Base-by-base conservation (phyloP, 2,329 filamentous ascomycete species). In the Aspergillus quadrilineatus region DNA sequence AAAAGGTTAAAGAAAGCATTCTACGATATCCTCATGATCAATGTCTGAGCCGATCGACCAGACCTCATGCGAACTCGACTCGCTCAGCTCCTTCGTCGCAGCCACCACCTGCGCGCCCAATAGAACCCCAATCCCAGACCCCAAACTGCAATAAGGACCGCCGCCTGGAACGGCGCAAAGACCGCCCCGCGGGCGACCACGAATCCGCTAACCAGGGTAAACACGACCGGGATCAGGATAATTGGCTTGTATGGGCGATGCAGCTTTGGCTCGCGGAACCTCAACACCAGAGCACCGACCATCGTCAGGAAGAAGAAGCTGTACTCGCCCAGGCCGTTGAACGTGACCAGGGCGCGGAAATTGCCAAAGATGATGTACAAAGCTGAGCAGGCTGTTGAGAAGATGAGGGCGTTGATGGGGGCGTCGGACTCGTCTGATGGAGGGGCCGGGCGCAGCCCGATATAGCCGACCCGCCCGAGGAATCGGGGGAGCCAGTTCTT, bases 241-340 rank as follows among this genome's bases (percentile, higher is more conserved):
- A 53, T 12, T 9, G 61, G 60, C 8, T 63, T 63, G 12, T 63
- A 63, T 0, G 60, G 60, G 0, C 60, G 60, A n/a, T 29, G 46
- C 1, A 56, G 55, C 4, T 47, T 54, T 4, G 60, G 60, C 30
- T 63, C 59, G 1, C 57, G 57, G 22, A 61, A 53, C n/a, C 60
- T 50, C n/a, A 63, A 42, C 9, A 60, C 26, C 3, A 63, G 56
- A 3, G 60, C 60, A 0, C 57, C 60, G 10, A 63, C 26, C 6
- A 63, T 58, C 0, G 60, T 61, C 45, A 63, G 28, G 12, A 61
- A 56, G 32, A 63, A 63, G 39, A 63, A 63, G 6, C 50, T 57
- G n/a, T 61, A 63, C n/a, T 63, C 60, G 1, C 56, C 60, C 37
- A 63, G 17, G 4, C 60, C 60, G 14, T 61, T 63, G 48, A 63